These are phyloP conservation scores for Elaeagnus macrophylla DNA, from an alignment of 306 rosid species.

Conservation along the genomic window DNA sequence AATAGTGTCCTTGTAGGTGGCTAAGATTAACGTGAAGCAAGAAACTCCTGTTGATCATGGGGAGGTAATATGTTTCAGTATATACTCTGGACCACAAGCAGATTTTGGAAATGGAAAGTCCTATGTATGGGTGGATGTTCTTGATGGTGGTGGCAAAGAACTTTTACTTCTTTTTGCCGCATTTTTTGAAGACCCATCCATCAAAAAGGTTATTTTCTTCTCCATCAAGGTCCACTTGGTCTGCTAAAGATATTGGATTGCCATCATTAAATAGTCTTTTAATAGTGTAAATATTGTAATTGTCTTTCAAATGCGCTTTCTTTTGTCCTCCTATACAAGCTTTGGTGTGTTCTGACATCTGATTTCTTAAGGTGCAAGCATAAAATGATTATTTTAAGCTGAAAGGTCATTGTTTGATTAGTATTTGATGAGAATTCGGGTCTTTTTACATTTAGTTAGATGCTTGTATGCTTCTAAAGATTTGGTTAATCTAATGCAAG, in stretches of 20 bases:
- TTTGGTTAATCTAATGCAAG: no score
- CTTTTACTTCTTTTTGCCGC: constrained; percentile 62
- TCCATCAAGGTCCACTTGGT: constrained; percentile 14
- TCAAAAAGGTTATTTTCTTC: constrained; percentile 65
- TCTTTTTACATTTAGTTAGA: no score
- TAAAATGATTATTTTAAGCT: no score
- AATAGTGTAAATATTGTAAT: no score
- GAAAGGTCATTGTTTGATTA: no score
- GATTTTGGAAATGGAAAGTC: constrained; percentile 89
- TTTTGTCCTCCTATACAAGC: no score
- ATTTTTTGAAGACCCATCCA: constrained; percentile 64
- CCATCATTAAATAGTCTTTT: no score
- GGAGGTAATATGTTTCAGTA: constrained; percentile 86
- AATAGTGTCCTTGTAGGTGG: constrained; percentile 50
- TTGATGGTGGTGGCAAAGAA: constrained; percentile 87
- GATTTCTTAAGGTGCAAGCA: no score
- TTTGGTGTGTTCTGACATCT: no score
- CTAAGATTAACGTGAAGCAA: constrained; percentile 71
- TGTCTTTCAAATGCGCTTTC: no score
- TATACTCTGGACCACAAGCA: constrained; percentile 69
- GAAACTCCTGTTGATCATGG: constrained; percentile 99
- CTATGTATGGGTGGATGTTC: constrained; percentile 95
- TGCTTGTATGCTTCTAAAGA: no score
- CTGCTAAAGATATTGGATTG: constrained; percentile 2
- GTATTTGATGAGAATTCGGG: no score